Percentiles rank a stretch among this genome's conserved stretches.
Evolutionary conservation across 75 land plant genomes (phyloP).

Genomic region (Chamaecyparis obtusa): DNA sequence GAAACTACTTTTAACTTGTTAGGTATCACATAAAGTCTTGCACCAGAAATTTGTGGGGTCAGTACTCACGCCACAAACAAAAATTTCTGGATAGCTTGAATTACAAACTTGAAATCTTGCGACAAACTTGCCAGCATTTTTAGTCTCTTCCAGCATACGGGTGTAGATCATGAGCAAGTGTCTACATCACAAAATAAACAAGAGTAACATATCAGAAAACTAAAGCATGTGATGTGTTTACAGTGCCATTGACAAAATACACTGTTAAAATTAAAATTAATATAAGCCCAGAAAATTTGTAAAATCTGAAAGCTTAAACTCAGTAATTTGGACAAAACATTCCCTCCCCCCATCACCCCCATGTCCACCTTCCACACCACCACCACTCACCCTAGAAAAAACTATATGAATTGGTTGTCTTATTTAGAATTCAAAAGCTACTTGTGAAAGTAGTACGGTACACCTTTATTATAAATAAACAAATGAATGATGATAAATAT

Average conservation of each 20-base stretch:
- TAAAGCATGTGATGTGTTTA: background rate
- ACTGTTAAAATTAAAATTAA: background rate
- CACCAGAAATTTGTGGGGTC: background rate
- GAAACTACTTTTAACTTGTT: background rate
- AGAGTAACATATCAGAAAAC: background rate
- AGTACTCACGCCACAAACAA: background rate
- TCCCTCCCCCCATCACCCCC: too few species aligned
- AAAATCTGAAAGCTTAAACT: background rate
- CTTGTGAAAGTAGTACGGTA: background rate
- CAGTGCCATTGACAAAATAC: background rate
- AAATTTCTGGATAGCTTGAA: background rate
- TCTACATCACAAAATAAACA: conserved; percentile 10
- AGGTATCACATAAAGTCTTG: background rate
- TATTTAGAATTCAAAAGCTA: background rate
- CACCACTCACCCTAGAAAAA: background rate
- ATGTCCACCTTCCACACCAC: too few species aligned
- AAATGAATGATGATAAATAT: background rate
- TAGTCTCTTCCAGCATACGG: background rate
- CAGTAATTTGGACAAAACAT: background rate
- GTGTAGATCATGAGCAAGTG: conserved; percentile 10
- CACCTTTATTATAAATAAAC: background rate
- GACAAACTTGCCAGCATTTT: background rate
- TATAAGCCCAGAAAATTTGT: background rate
- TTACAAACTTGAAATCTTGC: background rate
- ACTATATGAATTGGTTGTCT: background rate